Percentiles rank a stretch among this genome's conserved stretches.
Evolutionary conservation across 1,139 yeast species (phyloP).

Genomic region (Blastobotrys raffinosifermentans): DNA sequence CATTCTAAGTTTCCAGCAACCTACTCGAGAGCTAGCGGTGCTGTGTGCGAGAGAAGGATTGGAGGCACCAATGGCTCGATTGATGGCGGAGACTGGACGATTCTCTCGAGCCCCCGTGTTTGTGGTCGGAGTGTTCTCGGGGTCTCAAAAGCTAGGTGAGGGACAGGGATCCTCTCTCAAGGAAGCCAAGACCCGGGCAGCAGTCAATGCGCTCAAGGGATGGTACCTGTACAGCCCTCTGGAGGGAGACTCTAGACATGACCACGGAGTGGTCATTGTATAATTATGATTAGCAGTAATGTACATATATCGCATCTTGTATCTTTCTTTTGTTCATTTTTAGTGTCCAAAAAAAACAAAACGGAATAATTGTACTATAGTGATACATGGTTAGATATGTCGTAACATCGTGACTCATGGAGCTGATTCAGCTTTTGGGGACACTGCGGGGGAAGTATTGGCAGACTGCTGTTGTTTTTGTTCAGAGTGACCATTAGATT

Average conservation of each 20-base stretch:
- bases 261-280: conserved; percentile 31
- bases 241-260: conserved; percentile 31
- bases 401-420: conserved; percentile 3
- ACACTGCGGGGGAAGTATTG: background rate
- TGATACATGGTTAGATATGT: too few species aligned
- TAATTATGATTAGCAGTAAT: conserved; percentile 12
- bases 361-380: too few species aligned
- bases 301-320: background rate
- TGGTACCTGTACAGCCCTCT: conserved; percentile 89
- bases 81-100: conserved; percentile 92
- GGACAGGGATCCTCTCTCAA: conserved; percentile 89
- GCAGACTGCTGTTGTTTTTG: background rate
- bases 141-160: conserved; percentile 80
- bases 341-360: too few species aligned
- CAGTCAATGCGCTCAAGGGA: conserved; percentile 82
- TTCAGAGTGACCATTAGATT: background rate
- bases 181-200: conserved; percentile 91
- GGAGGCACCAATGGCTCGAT: conserved; percentile 68
- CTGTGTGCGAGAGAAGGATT: conserved; percentile 76
- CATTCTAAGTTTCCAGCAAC: conserved; percentile 76
- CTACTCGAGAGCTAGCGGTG: conserved; percentile 76
- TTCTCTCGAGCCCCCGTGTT: conserved; percentile 76
- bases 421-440: background rate
- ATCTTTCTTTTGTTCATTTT: conserved; percentile 1
- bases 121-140: conserved; percentile 87